Evolutionary conservation across 495 filamentous ascomycete species (phyloP).

Genomic region (Podospora pseudoanserina): DNA sequence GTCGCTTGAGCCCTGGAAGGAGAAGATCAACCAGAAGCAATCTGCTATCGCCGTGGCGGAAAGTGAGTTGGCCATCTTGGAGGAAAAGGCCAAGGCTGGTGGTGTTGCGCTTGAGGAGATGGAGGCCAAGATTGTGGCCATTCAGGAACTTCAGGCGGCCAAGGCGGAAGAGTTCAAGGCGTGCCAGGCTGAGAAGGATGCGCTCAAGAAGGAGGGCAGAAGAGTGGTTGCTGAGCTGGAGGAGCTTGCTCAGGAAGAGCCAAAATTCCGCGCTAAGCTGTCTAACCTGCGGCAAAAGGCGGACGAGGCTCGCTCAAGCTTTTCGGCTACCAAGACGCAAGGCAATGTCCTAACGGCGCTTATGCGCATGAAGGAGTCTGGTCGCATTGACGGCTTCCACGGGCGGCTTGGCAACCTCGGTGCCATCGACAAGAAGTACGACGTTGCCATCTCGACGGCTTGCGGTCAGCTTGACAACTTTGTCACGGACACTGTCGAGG

Average conservation of each 20-base stretch:
- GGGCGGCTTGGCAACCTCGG: constrained; percentile 92
- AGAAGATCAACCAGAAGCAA: constrained; percentile 92
- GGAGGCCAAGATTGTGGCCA: constrained; percentile 69
- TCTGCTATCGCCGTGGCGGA: constrained; percentile 91
- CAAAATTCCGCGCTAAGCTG: constrained; percentile 71
- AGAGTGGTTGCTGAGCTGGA: constrained; percentile 68
- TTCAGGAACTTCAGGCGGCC: constrained; percentile 62
- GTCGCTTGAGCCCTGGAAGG: constrained; percentile 92
- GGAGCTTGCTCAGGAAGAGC: constrained; percentile 69
- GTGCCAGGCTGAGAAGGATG: constrained; percentile 65
- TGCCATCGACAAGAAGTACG: constrained; percentile 90
- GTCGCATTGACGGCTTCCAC: constrained; percentile 94
- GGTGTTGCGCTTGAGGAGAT: constrained; percentile 78
- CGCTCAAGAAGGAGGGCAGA: constrained; percentile 68
- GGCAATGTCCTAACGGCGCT: constrained; percentile 88
- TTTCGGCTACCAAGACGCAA: constrained; percentile 84
- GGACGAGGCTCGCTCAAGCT: constrained; percentile 85
- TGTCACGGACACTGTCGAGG: constrained; percentile 91
- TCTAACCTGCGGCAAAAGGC: constrained; percentile 89
- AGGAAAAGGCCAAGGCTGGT: constrained; percentile 82
- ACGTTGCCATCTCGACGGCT: constrained; percentile 94
- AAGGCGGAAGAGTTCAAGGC: constrained; percentile 76
- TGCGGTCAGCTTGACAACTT: constrained; percentile 90
- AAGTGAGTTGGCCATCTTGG: constrained; percentile 86
- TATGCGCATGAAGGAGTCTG: constrained; percentile 93